Base-by-base conservation (phyloP, 306 rosid genomes). In the Benincasa hispida region DNA sequence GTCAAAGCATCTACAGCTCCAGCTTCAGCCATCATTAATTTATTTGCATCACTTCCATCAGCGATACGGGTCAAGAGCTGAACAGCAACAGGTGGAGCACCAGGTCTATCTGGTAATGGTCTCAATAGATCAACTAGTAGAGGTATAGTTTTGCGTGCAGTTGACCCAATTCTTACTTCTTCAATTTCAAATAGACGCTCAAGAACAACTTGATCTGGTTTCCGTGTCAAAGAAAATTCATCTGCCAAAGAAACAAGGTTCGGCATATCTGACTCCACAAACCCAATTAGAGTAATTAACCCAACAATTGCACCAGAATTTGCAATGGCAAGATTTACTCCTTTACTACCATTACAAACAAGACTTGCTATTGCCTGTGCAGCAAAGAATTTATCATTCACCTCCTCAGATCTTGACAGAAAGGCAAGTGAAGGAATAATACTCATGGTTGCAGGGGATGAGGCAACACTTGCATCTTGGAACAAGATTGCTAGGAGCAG, bases 361-460 rank as follows among this genome's bases (percentile, higher is more conserved):
- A 94, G 98, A 89, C 96, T 90, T 74, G 97, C 96, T 91, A 90
- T 81, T 56, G 97, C 86, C 86, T 94, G 97, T 75, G 97, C 97
- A 83, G 97, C 96, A 88, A 90, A 90, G 88, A 84, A 91, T 85
- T 87, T 90, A 79, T 91, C 90, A 76, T 84, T 86, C 79, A 90
- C 76, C 87, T 91, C 97, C 61, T 90, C 98, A 14, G 98, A 94
- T 88, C 88, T 88, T 76, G 88, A 86, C 79, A 91, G 81, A 84
- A 85, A 83, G 84, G 92, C 85, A 73, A 94, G 91, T 75, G 90
- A 90, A 85, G 96, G 91, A 82, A 91, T 89, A 80, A 89, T 85
- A 69, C 70, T 81, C 93, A 91, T 84, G 74, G 95, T 89, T 62
- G 85, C 87, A 50, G 91, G 86, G 54, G 89, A 90, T 35, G 76